phyloP scores from a whole-genome alignment of 345 rosid genomes.

The Bruguiera parviflora region DNA sequence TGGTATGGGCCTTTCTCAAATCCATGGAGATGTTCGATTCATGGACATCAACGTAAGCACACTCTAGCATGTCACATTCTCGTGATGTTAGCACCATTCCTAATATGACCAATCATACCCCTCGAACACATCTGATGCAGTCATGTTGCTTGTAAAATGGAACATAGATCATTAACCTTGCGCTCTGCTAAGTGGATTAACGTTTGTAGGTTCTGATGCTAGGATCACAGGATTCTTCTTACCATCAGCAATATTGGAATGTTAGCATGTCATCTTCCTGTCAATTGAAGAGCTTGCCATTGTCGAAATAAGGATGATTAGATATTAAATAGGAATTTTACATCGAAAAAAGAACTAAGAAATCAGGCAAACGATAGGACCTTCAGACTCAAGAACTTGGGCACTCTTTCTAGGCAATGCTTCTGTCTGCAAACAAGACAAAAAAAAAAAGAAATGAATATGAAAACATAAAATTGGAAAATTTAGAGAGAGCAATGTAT shows the following conservation, averaged over 20 bases:
- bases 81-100: neutral
- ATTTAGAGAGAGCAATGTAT: too few species aligned
- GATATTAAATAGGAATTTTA: neutral
- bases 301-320: neutral
- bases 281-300: conserved; percentile 12
- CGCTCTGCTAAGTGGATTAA: conserved; percentile 64
- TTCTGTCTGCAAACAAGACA: conserved; percentile 68
- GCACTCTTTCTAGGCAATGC: conserved; percentile 92
- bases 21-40: too few species aligned
- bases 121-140: neutral
- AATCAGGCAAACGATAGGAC: conserved; percentile 12
- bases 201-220: conserved; percentile 63
- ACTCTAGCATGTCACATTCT: neutral
- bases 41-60: too few species aligned
- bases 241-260: conserved; percentile 77
- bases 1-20: too few species aligned
- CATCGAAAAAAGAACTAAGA: neutral
- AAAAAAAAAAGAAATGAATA: too few species aligned
- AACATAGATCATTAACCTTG: conserved; percentile 40
- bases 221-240: conserved; percentile 63
- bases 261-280: conserved; percentile 62
- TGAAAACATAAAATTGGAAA: too few species aligned
- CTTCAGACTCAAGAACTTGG: conserved; percentile 86
- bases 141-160: too few species aligned
- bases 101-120: neutral